Percentiles rank a stretch among this genome's conserved stretches.
Conservation (phyloP, 164 flowering plant genomes). For the Sextonia rubra region DNA sequence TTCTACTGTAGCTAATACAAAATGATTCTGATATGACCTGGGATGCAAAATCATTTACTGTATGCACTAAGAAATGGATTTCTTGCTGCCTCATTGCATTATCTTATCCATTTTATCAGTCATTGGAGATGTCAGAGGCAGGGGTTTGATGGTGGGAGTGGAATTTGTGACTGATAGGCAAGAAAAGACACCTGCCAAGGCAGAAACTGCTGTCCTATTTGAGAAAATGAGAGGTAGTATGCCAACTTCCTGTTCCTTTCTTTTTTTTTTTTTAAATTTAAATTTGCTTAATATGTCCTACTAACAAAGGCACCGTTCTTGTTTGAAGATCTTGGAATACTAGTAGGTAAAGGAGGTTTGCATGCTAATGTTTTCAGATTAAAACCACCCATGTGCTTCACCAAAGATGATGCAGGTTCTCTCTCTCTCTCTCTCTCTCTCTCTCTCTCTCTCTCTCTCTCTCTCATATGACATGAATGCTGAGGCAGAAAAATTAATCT, state of each 20-base stretch:
- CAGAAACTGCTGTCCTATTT: constrained; percentile 73
- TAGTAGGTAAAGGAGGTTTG: constrained; percentile 90
- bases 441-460: neutral
- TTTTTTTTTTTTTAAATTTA: neutral
- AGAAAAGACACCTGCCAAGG: constrained; percentile 90
- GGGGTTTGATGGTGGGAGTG: constrained; percentile 91
- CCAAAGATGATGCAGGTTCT: constrained; percentile 88
- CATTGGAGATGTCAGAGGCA: constrained; percentile 94
- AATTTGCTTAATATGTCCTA: neutral
- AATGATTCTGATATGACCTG: too few species aligned
- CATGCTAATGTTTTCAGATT: constrained; percentile 93
- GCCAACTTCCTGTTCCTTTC: neutral
- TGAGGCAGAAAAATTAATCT: neutral
- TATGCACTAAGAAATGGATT: neutral
- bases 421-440: neutral
- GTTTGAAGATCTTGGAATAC: constrained; percentile 74
- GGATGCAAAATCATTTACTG: too few species aligned
- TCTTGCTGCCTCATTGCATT: neutral
- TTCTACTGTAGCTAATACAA: too few species aligned
- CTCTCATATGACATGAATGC: neutral
- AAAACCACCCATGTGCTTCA: constrained; percentile 97
- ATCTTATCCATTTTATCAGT: constrained; percentile 33
- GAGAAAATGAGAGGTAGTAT: constrained; percentile 78
- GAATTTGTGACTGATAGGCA: constrained; percentile 84
- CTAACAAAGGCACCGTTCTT: neutral